phyloP scores from a whole-genome alignment of 2,329 filamentous ascomycete species.

The Monilinia polystroma region DNA sequence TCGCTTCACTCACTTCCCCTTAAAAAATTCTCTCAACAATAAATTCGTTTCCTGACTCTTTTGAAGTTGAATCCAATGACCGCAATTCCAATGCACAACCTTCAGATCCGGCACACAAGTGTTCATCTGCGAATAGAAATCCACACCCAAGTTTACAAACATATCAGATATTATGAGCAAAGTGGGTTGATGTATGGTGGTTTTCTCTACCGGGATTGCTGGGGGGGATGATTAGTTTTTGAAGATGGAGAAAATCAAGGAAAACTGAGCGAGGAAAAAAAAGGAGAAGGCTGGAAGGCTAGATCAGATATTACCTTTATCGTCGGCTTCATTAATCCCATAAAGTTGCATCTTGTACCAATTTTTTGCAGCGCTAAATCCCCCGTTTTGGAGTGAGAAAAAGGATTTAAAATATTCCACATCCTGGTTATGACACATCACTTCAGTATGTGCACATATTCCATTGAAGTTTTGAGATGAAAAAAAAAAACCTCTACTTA shows the following conservation, averaged over 20 bases:
- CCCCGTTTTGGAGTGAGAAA: conserved; percentile 9
- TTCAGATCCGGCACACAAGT: conserved; percentile 25
- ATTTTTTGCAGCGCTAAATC: conserved; percentile 13
- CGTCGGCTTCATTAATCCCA: conserved; percentile 8
- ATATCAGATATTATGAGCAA: conserved; percentile 29
- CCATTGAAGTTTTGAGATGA: too few species aligned
- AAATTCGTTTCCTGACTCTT: conserved; percentile 27
- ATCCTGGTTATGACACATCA: background rate
- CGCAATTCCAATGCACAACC: conserved; percentile 28
- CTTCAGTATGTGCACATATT: background rate
- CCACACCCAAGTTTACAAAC: conserved; percentile 25
- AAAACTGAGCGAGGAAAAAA: background rate
- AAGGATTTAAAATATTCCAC: background rate
- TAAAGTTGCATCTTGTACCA: conserved; percentile 18
- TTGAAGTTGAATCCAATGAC: conserved; percentile 35
- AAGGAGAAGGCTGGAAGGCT: background rate
- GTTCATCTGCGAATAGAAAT: conserved; percentile 19
- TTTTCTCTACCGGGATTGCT: conserved; percentile 18
- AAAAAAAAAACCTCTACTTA: background rate
- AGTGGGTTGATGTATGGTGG: conserved; percentile 25
- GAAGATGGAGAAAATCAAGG: background rate
- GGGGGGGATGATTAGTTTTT: background rate
- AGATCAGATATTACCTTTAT: background rate
- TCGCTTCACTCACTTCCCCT: background rate
- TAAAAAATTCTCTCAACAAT: conserved; percentile 22